phyloP scores from a whole-genome alignment of 441 rosid genomes.

The Croton laevigatus region DNA sequence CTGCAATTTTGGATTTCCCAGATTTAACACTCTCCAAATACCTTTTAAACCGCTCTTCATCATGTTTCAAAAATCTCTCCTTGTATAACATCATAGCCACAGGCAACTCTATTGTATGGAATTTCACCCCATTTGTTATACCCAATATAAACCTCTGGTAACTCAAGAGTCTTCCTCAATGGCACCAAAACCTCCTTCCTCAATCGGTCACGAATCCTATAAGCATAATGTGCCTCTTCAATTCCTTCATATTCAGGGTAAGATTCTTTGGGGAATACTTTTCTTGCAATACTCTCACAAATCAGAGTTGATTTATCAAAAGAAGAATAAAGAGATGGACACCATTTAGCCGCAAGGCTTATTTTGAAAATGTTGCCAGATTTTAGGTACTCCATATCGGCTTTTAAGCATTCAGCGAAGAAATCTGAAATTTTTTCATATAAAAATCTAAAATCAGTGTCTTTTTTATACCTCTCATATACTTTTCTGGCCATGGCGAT shows the following conservation, averaged over 20 bases:
- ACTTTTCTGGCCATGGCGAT: conserved; percentile 24
- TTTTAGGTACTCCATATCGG: conserved; percentile 18
- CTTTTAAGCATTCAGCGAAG: conserved; percentile 22
- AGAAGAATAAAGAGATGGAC: conserved; percentile 27
- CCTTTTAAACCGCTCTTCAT: conserved; percentile 44
- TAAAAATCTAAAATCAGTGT: conserved; percentile 25
- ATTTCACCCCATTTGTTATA: conserved; percentile 21
- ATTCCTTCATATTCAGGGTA: conserved; percentile 29
- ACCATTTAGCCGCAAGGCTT: conserved; percentile 34
- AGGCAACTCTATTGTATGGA: conserved; percentile 26
- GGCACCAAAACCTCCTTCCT: conserved; percentile 30
- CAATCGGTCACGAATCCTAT: conserved; percentile 28
- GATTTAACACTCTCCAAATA: conserved; percentile 44
- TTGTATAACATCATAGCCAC: conserved; percentile 32
- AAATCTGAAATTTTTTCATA: conserved; percentile 24
- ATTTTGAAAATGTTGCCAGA: conserved; percentile 8
- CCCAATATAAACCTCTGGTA: conserved; percentile 30
- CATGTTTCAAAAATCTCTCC: conserved; percentile 44
- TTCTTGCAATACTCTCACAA: conserved; percentile 29
- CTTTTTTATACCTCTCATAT: conserved; percentile 12
- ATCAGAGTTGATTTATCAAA: conserved; percentile 21
- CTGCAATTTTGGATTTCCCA: conserved; percentile 50
- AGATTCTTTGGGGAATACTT: conserved; percentile 22
- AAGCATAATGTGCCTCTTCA: conserved; percentile 33
- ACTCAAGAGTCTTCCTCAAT: conserved; percentile 20